Conservation (phyloP, 805 yeast genomes). For the Wickerhamiella musiphila region DNA sequence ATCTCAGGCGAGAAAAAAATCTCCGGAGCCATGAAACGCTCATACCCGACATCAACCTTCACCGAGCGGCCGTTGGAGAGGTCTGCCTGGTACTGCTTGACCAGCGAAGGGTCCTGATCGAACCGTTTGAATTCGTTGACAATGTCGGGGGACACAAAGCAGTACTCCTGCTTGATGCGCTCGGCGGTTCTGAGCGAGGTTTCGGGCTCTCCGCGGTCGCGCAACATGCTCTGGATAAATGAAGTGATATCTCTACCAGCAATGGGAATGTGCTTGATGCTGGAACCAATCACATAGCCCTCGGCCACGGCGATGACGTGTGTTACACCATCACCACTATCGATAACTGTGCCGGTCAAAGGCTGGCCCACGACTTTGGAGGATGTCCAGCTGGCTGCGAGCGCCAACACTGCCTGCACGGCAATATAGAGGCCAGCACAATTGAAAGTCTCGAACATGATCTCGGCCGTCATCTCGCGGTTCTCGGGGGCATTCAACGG, state of each 20-base stretch:
- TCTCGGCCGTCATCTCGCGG: constrained; percentile 96
- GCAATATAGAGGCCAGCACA: constrained; percentile 98
- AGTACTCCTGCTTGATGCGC: constrained; percentile 86
- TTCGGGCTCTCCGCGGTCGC: constrained; percentile 95
- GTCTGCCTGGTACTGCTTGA: constrained; percentile 74
- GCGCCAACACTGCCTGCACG: constrained; percentile 94
- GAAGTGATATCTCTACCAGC: constrained; percentile 97
- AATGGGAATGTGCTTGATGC: constrained; percentile 92
- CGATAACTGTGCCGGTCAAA: constrained; percentile 94
- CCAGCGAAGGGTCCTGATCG: constrained; percentile 84
- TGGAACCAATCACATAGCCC: constrained; percentile 95
- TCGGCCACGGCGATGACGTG: constrained; percentile 99
- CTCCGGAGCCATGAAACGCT: constrained; percentile 96
- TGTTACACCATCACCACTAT: constrained; percentile 97
- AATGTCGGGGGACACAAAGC: constrained; percentile 95
- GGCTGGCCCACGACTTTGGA: constrained; percentile 90
- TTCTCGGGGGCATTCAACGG: constrained; percentile 99
- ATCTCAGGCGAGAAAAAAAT: constrained; percentile 97
- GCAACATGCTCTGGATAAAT: constrained; percentile 77
- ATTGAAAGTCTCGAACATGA: constrained; percentile 95
- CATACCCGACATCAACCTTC: constrained; percentile 87
- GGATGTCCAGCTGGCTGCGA: constrained; percentile 98
- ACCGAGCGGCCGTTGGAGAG: constrained; percentile 46
- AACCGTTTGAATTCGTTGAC: constrained; percentile 90
- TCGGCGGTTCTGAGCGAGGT: constrained; percentile 92